Conservation (phyloP, 176 grass and related monocot species). For the Alloteropsis semialata region DNA sequence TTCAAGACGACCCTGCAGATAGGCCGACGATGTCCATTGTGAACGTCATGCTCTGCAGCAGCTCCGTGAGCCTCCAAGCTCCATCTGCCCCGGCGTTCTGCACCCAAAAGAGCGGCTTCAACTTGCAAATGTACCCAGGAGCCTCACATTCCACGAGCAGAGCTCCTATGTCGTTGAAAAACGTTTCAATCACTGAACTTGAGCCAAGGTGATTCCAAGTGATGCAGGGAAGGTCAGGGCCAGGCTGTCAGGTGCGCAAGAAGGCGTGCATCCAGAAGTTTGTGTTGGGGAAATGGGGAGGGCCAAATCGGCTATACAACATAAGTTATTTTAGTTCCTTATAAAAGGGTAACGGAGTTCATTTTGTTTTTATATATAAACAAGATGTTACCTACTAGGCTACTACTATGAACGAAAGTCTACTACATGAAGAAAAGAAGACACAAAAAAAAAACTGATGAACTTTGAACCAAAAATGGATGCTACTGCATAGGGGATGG, state of each 20-base stretch:
- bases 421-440: no score
- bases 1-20: slow-evolving; percentile 59
- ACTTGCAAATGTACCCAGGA: slow-evolving; percentile 2
- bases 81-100: slow-evolving; percentile 57
- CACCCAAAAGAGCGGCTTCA: slow-evolving; percentile 25
- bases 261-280: no score
- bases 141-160: background rate
- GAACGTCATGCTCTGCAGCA: slow-evolving; percentile 61
- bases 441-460: background rate
- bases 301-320: background rate
- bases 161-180: slow-evolving; percentile 38
- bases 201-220: slow-evolving; percentile 47
- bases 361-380: no score
- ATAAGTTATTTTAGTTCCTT: no score
- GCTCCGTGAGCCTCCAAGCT: slow-evolving; percentile 45
- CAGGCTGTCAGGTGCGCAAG: no score
- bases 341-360: no score
- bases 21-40: slow-evolving; percentile 61
- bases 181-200: slow-evolving; percentile 60
- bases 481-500: background rate
- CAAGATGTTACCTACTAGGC: no score
- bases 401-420: no score
- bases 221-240: no score
- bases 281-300: background rate
- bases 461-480: background rate